A percentile compares a stretch with the other conserved stretches of the same genome.
phyloP scores from a whole-genome alignment of 2,329 filamentous ascomycete genomes.

The Paracoccidioides lutzii region DNA sequence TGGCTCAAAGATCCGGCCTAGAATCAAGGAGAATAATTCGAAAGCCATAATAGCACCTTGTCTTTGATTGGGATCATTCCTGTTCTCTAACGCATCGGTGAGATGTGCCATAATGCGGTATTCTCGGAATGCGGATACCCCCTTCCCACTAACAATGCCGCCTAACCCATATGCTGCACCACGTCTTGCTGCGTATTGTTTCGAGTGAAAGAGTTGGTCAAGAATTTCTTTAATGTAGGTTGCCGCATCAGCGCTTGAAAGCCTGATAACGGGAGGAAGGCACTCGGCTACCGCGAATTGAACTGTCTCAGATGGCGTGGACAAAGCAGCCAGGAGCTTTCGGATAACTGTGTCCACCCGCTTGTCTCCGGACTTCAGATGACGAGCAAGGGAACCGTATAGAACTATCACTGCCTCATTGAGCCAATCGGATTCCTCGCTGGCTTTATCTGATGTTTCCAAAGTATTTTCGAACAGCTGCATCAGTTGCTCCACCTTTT shows the following conservation, averaged over 20 bases:
- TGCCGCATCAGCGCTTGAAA: constrained; percentile 62
- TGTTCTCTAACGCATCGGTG: constrained; percentile 77
- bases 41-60: constrained; percentile 83
- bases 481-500: constrained; percentile 81
- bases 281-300: constrained; percentile 95
- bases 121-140: constrained; percentile 67
- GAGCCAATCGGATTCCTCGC: constrained; percentile 70
- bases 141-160: constrained; percentile 78
- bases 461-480: constrained; percentile 76
- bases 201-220: constrained; percentile 69
- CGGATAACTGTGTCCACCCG: constrained; percentile 83
- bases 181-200: constrained; percentile 83
- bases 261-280: constrained; percentile 75
- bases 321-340: constrained; percentile 71
- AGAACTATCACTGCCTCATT: constrained; percentile 97
- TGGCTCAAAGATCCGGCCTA: constrained; percentile 84
- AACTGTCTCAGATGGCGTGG: constrained; percentile 89
- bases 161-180: constrained; percentile 91
- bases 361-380: constrained; percentile 70
- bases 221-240: constrained; percentile 71
- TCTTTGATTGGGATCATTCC: constrained; percentile 78
- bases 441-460: constrained; percentile 72
- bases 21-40: constrained; percentile 73
- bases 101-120: constrained; percentile 75
- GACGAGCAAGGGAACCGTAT: constrained; percentile 83